Evolutionary conservation across 1,284 basidiomycete species (phyloP).

Genomic region (Marasmius sp.): DNA sequence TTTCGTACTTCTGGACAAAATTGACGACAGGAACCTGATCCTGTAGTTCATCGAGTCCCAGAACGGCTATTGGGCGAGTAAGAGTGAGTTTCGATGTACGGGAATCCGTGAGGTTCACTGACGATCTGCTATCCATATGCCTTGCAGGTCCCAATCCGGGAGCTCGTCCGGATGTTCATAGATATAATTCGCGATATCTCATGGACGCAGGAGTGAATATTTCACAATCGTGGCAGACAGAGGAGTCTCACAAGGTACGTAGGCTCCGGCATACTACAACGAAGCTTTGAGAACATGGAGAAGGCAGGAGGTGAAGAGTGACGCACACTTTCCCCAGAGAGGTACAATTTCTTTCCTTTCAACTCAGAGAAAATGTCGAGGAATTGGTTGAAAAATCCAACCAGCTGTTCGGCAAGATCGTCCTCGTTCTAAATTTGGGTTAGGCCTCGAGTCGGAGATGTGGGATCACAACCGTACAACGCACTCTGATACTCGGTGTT

Average conservation of each 20-base stretch:
- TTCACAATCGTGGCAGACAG: not conserved
- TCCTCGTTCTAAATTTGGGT: slow-evolving; percentile 54
- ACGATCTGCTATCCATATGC: slow-evolving; percentile 76
- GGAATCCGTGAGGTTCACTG: slow-evolving; percentile 21
- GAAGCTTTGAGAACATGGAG: not conserved
- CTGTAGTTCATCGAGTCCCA: slow-evolving; percentile 63
- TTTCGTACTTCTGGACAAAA: slow-evolving; percentile 69
- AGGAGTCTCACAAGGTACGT: slow-evolving; percentile 54
- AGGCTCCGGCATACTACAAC: slow-evolving; percentile 57
- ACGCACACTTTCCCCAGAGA: slow-evolving; percentile 72
- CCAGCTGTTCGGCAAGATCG: slow-evolving; percentile 61
- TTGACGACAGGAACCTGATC: slow-evolving; percentile 66
- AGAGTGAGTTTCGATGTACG: not conserved
- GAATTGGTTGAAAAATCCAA: slow-evolving; percentile 75
- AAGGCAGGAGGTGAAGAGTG: slow-evolving; percentile 2
- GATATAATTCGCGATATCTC: slow-evolving; percentile 76
- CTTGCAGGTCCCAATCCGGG: slow-evolving; percentile 60
- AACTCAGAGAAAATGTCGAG: slow-evolving; percentile 70
- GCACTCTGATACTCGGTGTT: slow-evolving; percentile 58
- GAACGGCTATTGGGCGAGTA: slow-evolving; percentile 36
- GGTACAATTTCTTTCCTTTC: slow-evolving; percentile 67
- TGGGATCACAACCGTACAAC: not conserved
- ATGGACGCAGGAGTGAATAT: not conserved
- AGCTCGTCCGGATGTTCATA: slow-evolving; percentile 49
- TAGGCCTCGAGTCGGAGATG: not conserved